These are phyloP conservation scores for Lithohypha guttulata DNA, from an alignment of 2,329 filamentous ascomycete species.

Conservation along the genomic window DNA sequence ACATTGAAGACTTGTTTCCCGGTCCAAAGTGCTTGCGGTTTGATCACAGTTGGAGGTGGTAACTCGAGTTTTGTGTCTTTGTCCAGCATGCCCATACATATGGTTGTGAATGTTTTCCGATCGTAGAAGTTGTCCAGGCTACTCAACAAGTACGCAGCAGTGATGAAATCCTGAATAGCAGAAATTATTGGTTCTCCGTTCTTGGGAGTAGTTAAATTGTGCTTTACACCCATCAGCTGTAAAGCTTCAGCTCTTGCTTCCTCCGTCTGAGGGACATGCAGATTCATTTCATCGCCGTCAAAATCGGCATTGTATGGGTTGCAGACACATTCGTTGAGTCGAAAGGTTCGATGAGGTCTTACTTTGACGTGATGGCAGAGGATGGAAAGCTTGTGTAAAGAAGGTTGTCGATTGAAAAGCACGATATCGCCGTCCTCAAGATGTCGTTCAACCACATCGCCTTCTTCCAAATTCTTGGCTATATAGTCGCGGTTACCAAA, in stretches of 20 bases:
- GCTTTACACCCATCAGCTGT: constrained; percentile 93
- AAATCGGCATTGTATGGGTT: constrained; percentile 98
- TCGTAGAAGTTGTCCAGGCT: constrained; percentile 91
- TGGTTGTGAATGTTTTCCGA: constrained; percentile 73
- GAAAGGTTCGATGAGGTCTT: constrained; percentile 88
- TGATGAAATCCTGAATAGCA: constrained; percentile 99
- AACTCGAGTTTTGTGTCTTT: constrained; percentile 67
- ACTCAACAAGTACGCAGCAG: constrained; percentile 80
- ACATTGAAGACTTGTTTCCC: constrained; percentile 95
- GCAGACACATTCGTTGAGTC: constrained; percentile 95
- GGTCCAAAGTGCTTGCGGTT: constrained; percentile 82
- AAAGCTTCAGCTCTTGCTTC: constrained; percentile 92
- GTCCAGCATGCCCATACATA: constrained; percentile 90
- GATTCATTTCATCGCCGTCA: constrained; percentile 97
- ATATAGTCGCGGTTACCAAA: constrained; percentile 60
- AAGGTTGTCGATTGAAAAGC: constrained; percentile 95
- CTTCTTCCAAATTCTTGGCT: constrained; percentile 65
- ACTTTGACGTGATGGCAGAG: constrained; percentile 92
- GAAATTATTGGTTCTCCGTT: constrained; percentile 97
- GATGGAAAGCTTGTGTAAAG: constrained; percentile 96
- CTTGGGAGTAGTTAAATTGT: constrained; percentile 91
- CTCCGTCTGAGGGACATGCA: constrained; percentile 95
- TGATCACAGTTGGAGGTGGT: constrained; percentile 75
- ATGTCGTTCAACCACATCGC: constrained; percentile 88
- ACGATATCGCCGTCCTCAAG: constrained; percentile 92